Evolutionary conservation across 1,139 yeast species (phyloP), one percentile per base, ranked within the genome.

Genomic region (Debaryomycetaceae sp.): DNA sequence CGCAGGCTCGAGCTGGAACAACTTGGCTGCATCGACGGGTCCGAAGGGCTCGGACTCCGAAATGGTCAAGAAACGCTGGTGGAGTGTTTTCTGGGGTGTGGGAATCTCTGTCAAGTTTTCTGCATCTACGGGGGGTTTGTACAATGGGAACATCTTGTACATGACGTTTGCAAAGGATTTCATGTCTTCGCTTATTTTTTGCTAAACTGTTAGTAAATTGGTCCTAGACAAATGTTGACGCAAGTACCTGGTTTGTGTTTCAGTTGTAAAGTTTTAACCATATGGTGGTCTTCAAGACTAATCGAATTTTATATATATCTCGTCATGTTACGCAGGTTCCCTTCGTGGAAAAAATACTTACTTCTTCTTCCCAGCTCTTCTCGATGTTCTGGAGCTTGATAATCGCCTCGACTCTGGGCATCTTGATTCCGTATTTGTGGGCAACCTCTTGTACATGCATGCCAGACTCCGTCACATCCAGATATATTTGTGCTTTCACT

Each of bases 1-100:
- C 37, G 98, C 97, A 20, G 96, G 95, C 61, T 88, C 93, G 52
- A 91, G 75, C 39, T 79, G 90, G 54, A 88, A 80, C 38, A 87
- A 78, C 49, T 81, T 72, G 42, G 99, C 97, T n/a, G 99, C 97
- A 60, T 93, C 98, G 6, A 90, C 78, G 6, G 98, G 96, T 5
- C 97, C 97, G 64, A 91, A 91, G n/a, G 97, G 96, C 67, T 90
- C 95, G 20, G 91, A 83, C 68, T 93, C 98, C 11, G 97, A 93
- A 62, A 93, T 84, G 22, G 95, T 86, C 62, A 89, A 69, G 71
- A 90, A 91, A 53, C 95, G 77, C 55, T 95, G 91, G 51, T 83
- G 83, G 52, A 85, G 75, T 3, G 97, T 87, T 66, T 85, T 88
- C 53, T 81, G 79, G 23, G 97, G 97, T 45, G 88, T 83, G 31